These are phyloP conservation scores for Ogataea philodendri DNA, from an alignment of 805 yeast genomes.

Conservation along the genomic window DNA sequence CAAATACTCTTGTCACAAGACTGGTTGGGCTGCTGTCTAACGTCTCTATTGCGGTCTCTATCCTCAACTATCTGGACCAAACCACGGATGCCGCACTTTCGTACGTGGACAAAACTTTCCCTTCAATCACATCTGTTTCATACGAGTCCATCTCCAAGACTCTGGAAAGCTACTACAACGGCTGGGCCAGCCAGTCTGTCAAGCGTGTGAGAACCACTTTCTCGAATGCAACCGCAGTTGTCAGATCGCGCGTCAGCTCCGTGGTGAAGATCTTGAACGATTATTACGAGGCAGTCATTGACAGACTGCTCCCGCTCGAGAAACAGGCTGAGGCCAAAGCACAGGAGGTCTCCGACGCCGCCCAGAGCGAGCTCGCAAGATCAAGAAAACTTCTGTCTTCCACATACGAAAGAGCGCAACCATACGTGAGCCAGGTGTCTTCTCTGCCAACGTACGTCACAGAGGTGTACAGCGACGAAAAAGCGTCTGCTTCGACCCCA, in stretches of 20 bases:
- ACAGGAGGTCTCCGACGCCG: slow-evolving; percentile 9
- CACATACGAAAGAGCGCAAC: slow-evolving; percentile 30
- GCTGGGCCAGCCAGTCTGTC: slow-evolving; percentile 11
- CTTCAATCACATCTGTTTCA: slow-evolving; percentile 28
- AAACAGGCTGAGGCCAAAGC: slow-evolving; percentile 13
- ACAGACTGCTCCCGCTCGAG: slow-evolving; percentile 30
- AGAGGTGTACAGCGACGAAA: slow-evolving; percentile 32
- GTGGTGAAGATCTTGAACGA: slow-evolving; percentile 32
- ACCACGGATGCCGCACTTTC: slow-evolving; percentile 23
- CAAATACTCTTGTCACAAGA: slow-evolving; percentile 13
- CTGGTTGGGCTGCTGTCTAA: slow-evolving; percentile 18
- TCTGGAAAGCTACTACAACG: slow-evolving; percentile 11
- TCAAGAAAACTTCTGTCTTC: slow-evolving; percentile 23
- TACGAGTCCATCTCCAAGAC: slow-evolving; percentile 15
- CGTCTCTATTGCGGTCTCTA: slow-evolving; percentile 20
- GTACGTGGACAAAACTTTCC: slow-evolving; percentile 32
- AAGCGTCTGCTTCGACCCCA: slow-evolving; percentile 30
- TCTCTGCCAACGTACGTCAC: slow-evolving; percentile 33
- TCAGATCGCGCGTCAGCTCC: slow-evolving; percentile 25
- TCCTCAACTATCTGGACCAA: slow-evolving; percentile 27
- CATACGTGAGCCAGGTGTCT: slow-evolving; percentile 29
- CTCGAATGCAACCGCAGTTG: slow-evolving; percentile 10
- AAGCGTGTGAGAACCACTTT: slow-evolving; percentile 15
- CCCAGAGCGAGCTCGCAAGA: slow-evolving; percentile 29
- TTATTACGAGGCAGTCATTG: slow-evolving; percentile 28